Evolutionary conservation across 305 asterid species (phyloP).

Genomic region (Ilex paraguariensis): DNA sequence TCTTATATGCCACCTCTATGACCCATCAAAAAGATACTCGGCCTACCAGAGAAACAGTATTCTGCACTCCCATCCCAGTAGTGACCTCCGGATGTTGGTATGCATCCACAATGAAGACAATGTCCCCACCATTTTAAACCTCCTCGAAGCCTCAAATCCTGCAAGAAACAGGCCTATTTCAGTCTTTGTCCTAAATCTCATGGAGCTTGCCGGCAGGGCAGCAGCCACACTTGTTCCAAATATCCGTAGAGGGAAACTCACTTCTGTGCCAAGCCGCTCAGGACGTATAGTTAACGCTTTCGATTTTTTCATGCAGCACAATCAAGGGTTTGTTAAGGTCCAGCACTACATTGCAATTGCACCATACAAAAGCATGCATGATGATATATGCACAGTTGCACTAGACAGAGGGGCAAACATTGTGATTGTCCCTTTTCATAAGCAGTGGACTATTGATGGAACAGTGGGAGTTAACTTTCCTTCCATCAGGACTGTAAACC

Average conservation of each 20-base stretch:
- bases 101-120: slow-evolving; percentile 46
- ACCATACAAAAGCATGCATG: slow-evolving; percentile 65
- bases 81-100: slow-evolving; percentile 40
- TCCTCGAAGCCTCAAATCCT: slow-evolving; percentile 47
- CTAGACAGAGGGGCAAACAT: slow-evolving; percentile 39
- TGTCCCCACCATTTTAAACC: slow-evolving; percentile 43
- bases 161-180: slow-evolving; percentile 25
- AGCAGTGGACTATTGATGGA: slow-evolving; percentile 51
- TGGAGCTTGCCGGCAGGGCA: slow-evolving; percentile 54
- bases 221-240: slow-evolving; percentile 41
- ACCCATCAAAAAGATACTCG: slow-evolving; percentile 47
- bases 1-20: slow-evolving; percentile 36
- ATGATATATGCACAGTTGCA: slow-evolving; percentile 55
- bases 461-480: slow-evolving; percentile 26
- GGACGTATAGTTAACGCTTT: slow-evolving; percentile 42
- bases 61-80: slow-evolving; percentile 26
- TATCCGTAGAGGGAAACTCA: slow-evolving; percentile 16
- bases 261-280: slow-evolving; percentile 30
- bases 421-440: slow-evolving; percentile 59
- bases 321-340: slow-evolving; percentile 17
- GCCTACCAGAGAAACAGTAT: slow-evolving; percentile 29
- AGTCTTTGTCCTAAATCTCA: slow-evolving; percentile 33
- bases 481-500: slow-evolving; percentile 41
- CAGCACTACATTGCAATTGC: slow-evolving; percentile 56
- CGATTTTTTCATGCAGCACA: slow-evolving; percentile 23